These are phyloP conservation scores for Hortiboletus flavorubellus DNA, from an alignment of 768 basidiomycete genomes.

Conservation along the genomic window DNA sequence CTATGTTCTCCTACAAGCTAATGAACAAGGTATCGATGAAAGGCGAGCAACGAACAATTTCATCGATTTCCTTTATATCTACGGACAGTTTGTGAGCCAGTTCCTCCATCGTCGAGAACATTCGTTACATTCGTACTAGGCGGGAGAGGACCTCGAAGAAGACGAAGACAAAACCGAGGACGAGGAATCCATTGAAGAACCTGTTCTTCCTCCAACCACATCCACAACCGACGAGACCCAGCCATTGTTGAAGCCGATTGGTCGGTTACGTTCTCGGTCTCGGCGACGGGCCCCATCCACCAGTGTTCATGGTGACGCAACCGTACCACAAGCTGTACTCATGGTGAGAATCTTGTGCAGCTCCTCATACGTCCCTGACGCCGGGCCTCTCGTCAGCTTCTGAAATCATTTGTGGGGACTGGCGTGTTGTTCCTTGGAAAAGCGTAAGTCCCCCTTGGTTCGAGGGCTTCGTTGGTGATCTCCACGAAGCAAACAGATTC, in stretches of 20 bases:
- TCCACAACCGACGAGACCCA: slow-evolving; percentile 43
- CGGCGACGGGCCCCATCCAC: slow-evolving; percentile 55
- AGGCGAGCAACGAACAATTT: slow-evolving; percentile 74
- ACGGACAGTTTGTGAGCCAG: slow-evolving; percentile 88
- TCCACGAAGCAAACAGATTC: slow-evolving; percentile 52
- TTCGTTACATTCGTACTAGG: slow-evolving; percentile 42
- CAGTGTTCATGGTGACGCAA: slow-evolving; percentile 77
- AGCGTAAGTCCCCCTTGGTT: slow-evolving; percentile 47
- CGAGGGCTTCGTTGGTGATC: not conserved
- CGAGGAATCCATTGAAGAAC: slow-evolving; percentile 44
- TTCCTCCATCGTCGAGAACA: not conserved
- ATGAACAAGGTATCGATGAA: slow-evolving; percentile 61
- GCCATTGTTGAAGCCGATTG: slow-evolving; percentile 47
- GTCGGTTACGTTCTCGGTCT: slow-evolving; percentile 48
- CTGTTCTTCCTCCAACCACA: slow-evolving; percentile 6
- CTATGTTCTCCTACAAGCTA: slow-evolving; percentile 72
- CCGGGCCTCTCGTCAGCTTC: slow-evolving; percentile 46
- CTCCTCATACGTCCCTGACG: slow-evolving; percentile 1
- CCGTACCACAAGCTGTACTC: slow-evolving; percentile 84
- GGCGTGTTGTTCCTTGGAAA: slow-evolving; percentile 95
- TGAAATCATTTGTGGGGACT: slow-evolving; percentile 94
- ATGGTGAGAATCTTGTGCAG: slow-evolving; percentile 57
- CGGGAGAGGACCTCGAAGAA: slow-evolving; percentile 88
- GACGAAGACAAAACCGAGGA: slow-evolving; percentile 67
- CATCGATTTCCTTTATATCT: slow-evolving; percentile 91